Base-by-base conservation (phyloP, 192 early-diverging fungal species). In the Coemansia sp. region DNA sequence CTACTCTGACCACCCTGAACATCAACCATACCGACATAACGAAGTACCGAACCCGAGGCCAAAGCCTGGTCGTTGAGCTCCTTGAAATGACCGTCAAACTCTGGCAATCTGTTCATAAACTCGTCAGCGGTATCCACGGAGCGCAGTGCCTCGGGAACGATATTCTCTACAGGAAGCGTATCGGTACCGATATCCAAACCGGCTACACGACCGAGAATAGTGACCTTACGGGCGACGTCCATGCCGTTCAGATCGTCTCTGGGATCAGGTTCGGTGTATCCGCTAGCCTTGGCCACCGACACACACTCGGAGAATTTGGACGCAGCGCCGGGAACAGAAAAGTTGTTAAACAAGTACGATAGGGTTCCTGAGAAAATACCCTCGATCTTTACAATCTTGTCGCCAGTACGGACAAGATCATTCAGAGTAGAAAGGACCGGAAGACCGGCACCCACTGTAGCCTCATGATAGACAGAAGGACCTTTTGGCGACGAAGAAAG, bases 221-320 rank as follows among this genome's bases (percentile, higher is more conserved):
- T 73, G 50, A 93, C 92, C 83, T 99, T 99, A 60, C 96, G 92
- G n/a, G 94, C 96, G 29, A 99, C 95, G 71, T 99, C 97, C 92
- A 99, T 90, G 31, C 96, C 97, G 68, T 99, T 99, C 63, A 99
- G 86, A 66, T 99, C 97, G 71, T 99, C 97, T 48, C 97, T 85
- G 29, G 97, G 97, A 74, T 99, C 97, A 31, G 97, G 97, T 68
- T 99, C 97, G 30, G 97, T 99, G 78, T 96, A 99, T 4, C 97
- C 97, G 40, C 89, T 85, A 29, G 90, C 89, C 80, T 94, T 98
- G 60, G 96, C 97, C 28, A 89, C 89, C 61, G 83, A 73, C 57
- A 99, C 97, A 65, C 92, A 93, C 40, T 91, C 88, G 7, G 95
- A 96, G 83, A 99, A 99, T 34, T 73, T 80, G 36, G 84, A 84